Evolutionary conservation across 208 protist species (phyloP), one percentile per base, ranked within the genome.

Genomic region (Leptomonas seymouri): DNA sequence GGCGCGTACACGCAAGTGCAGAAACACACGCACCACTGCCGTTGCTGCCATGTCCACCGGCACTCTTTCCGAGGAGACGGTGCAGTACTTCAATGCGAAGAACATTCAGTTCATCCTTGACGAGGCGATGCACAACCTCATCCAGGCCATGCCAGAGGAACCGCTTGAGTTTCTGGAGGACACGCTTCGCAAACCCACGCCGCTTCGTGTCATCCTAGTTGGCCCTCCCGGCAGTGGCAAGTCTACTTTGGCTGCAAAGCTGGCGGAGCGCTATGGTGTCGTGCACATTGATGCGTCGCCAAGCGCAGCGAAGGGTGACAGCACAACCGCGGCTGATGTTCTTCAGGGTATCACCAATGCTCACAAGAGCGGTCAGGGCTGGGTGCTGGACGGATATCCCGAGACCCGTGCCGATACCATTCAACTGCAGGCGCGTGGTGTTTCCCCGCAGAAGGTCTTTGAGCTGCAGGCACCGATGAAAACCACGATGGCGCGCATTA

Each of bases 171-270:
- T 82, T 63, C 75, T 96, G 3, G 72, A 85, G 41, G 49, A 71
- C 31, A 55, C 68, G 18, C 77, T 95, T 30, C 71, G 84, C 48
- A 67, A 59, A 20, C 66, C 63, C 1, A 87, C 82, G 0, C 81
- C 78, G 1, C 62, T 91, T 16, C 80, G 80, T 25, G 50, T 97
- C 12, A 86, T 97, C 23, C 34, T 97, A n/a, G 41, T 81, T 0
- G 97, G 97, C 0, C 78, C 87, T 1, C 89, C 93, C 0, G 95
- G 89, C 18, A 83, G 82, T 59, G 97, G 97, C 28, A 99, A 98
- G 67, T 95, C 89, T 6, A 98, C 95, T 12, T 88, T 97, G 66
- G 91, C 83, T 9, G 78, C 82, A 6, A 54, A 71, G 27, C 74
- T 99, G 21, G 89, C 88, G 15, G 71, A 93, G 30, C 74, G 89